Percentiles rank a stretch among this genome's conserved stretches.
Evolutionary conservation across 306 rosid genomes (phyloP).

Genomic region (Vigna trinervia): DNA sequence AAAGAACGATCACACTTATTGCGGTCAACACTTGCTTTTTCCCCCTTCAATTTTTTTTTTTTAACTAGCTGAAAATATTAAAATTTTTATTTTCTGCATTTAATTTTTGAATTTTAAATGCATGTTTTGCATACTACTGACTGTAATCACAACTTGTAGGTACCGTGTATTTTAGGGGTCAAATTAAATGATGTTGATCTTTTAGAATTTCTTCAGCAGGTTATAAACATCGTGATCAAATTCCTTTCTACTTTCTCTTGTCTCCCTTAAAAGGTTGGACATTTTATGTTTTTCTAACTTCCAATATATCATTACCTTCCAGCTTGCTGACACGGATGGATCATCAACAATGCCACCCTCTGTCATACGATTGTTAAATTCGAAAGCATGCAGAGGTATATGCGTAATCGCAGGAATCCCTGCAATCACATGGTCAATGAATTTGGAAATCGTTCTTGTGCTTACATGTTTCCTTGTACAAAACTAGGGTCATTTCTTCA

Average conservation of each 20-base stretch:
- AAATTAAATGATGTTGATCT: conserved; percentile 82
- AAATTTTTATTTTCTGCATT: conserved; percentile 3
- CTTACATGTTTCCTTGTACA: conserved; percentile 9
- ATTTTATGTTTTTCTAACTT: conserved; percentile 19
- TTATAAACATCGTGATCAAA: conserved; percentile 37
- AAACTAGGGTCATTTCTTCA: conserved; percentile 18
- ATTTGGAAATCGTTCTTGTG: conserved; percentile 24
- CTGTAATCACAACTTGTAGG: conserved; percentile 56
- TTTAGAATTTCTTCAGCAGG: conserved; percentile 98
- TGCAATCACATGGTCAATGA: conserved; percentile 3
- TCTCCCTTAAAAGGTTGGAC: conserved; percentile 27
- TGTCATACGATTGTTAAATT: conserved; percentile 82
- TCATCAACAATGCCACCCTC: conserved; percentile 89
- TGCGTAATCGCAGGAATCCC: conserved; percentile 22
- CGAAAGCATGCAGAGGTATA: conserved; percentile 93
- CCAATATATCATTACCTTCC: conserved; percentile 38
- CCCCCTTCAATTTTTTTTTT: conserved; percentile 16
- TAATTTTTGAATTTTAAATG: not conserved
- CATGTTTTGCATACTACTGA: conserved; percentile 34
- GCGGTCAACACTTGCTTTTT: conserved; percentile 57
- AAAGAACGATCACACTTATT: conserved; percentile 59
- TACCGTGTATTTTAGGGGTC: conserved; percentile 91
- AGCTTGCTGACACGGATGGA: conserved; percentile 96
- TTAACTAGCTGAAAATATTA: conserved; percentile 12
- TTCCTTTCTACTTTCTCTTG: conserved; percentile 13